Percentiles rank a stretch among this genome's conserved stretches.
Conservation (phyloP, 345 rosid genomes). For the Abelmoschus esculentus region DNA sequence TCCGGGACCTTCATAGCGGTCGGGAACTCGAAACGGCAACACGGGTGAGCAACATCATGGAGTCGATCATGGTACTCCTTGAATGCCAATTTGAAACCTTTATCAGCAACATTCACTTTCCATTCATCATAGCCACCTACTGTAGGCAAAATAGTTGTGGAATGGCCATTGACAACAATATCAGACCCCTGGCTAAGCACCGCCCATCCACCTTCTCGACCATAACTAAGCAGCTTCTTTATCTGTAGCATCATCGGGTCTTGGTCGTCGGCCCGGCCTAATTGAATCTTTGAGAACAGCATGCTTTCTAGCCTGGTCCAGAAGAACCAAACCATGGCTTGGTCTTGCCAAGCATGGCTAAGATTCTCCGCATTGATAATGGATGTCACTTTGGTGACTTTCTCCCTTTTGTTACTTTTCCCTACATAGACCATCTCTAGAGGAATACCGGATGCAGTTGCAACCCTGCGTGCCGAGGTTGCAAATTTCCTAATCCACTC, state of each 20-base stretch:
- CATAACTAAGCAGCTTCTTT: slow-evolving; percentile 78
- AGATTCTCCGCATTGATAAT: slow-evolving; percentile 41
- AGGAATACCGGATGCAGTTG: slow-evolving; percentile 41
- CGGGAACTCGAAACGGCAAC: slow-evolving; percentile 72
- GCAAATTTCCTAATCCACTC: slow-evolving; percentile 81
- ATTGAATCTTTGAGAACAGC: slow-evolving; percentile 84
- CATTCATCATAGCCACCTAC: neutral
- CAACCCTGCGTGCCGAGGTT: slow-evolving; percentile 39
- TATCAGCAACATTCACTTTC: slow-evolving; percentile 8
- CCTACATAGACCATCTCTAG: slow-evolving; percentile 79
- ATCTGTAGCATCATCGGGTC: slow-evolving; percentile 51
- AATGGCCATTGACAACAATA: slow-evolving; percentile 48
- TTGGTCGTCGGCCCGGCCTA: slow-evolving; percentile 50
- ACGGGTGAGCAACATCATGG: slow-evolving; percentile 37
- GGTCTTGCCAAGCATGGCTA: slow-evolving; percentile 51
- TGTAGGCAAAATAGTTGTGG: slow-evolving; percentile 20
- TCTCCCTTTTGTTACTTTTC: slow-evolving; percentile 61
- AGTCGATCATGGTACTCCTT: slow-evolving; percentile 50
- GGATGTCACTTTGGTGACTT: slow-evolving; percentile 36
- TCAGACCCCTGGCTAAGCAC: slow-evolving; percentile 54
- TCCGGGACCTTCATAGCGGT: slow-evolving; percentile 52
- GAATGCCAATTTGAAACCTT: slow-evolving; percentile 53
- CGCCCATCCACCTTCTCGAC: slow-evolving; percentile 79
- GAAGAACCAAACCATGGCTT: slow-evolving; percentile 78
- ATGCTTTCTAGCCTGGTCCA: slow-evolving; percentile 85